Percentiles rank a stretch among this genome's conserved stretches.
Conservation (phyloP, 2,329 filamentous ascomycete species). For the Curvularia sp. region DNA sequence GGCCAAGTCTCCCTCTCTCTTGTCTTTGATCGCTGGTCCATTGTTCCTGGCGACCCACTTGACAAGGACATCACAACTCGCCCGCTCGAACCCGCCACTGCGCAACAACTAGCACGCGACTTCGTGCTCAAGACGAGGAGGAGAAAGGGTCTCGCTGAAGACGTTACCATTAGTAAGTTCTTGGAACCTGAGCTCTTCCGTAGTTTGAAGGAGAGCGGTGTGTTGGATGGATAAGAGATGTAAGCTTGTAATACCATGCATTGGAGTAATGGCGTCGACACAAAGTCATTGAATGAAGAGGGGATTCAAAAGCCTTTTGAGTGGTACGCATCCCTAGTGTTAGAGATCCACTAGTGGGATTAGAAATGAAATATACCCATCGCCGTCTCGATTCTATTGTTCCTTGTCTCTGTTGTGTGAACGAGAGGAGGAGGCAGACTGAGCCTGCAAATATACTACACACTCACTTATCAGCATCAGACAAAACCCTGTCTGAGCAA, state of each 20-base stretch:
- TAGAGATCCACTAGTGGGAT: not conserved
- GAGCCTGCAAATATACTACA: not conserved
- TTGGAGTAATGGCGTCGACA: constrained; percentile 20
- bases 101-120: constrained; percentile 89
- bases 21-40: constrained; percentile 94
- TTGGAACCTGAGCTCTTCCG: constrained; percentile 93
- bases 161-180: constrained; percentile 95
- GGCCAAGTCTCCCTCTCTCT: constrained; percentile 88
- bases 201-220: constrained; percentile 84
- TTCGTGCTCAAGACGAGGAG: constrained; percentile 96
- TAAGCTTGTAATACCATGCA: constrained; percentile 18
- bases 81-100: constrained; percentile 84
- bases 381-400: not conserved
- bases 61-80: constrained; percentile 83
- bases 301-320: constrained; percentile 1
- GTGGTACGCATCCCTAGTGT: not conserved
- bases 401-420: not conserved
- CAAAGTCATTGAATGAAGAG: not conserved
- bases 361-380: constrained; percentile 16
- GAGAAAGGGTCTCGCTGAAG: constrained; percentile 92
- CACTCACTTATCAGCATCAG: not conserved
- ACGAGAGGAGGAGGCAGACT: not conserved
- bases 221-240: constrained; percentile 67
- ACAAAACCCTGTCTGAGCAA: not conserved
- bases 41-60: constrained; percentile 93